Evolutionary conservation across 2,329 filamentous ascomycete genomes (phyloP), one percentile per base, ranked within the genome.

Genomic region (Colletotrichum horii): DNA sequence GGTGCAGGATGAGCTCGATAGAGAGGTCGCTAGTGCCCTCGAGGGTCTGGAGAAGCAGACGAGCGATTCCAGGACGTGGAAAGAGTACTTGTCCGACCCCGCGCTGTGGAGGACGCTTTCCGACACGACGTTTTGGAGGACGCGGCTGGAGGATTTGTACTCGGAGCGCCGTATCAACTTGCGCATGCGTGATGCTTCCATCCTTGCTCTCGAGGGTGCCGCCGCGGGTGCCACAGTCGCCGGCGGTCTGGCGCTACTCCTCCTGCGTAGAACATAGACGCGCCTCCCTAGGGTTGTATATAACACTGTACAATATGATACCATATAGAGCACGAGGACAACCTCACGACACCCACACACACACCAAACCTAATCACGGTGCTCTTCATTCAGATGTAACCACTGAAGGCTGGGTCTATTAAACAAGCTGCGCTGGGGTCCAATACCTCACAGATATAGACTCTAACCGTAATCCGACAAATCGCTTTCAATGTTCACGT

Each of bases 161-260:
- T 95, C 93, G 83, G 92, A 95, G 71, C 88, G 92, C 78, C 85
- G 85, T 76, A 86, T 95, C 80, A 87, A 89, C 65, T 80, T 95
- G 76, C 90, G 90, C 58, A 94, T 94, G 87, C 89, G 91, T 68
- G 94, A 96, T 79, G 85, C 94, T 36, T 95, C 94, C 4, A 84
- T 93, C n/a, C 86, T 94, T 78, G 93, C 91, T 65, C 84, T 95
- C 43, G 91, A 96, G 83, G 91, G 93, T 70, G 92, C 90, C 9
- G 88, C 91, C 32, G 89, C 91, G 1, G 94, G 94, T n/a, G 93
- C 92, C 14, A 88, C 89, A 0, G 78, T 94, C 19, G 90, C 89
- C 68, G 90, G 89, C 43, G 83, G 90, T 52, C 79, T 93, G 68
- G 87, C 88, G 7, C 78, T 92, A 56, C 80, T 91, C 58, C 78